Evolutionary conservation across 2,329 filamentous ascomycete genomes (phyloP).

Genomic region (Fusarium haematococcum): DNA sequence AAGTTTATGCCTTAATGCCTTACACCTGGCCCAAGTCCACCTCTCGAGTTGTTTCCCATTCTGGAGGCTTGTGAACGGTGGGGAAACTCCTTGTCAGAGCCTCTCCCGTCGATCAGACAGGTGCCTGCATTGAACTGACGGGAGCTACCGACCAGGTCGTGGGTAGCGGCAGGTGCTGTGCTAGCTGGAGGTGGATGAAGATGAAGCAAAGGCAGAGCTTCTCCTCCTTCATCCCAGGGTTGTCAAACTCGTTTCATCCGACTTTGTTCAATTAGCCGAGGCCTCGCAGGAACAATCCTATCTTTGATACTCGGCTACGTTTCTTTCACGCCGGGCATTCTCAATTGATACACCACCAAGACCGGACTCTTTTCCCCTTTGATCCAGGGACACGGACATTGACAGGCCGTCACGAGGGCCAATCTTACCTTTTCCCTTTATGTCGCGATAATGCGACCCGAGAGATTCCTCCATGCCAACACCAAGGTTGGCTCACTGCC

Average conservation of each 20-base stretch:
- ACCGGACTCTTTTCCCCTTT: slow-evolving; percentile 2
- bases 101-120: slow-evolving; percentile 11
- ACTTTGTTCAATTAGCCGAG: slow-evolving; percentile 12
- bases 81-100: slow-evolving; percentile 12
- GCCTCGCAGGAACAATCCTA: background rate
- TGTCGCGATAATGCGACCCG: background rate
- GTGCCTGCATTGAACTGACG: slow-evolving; percentile 27
- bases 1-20: background rate
- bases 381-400: background rate
- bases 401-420: background rate
- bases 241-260: slow-evolving; percentile 14
- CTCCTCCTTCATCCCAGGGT: slow-evolving; percentile 24
- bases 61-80: slow-evolving; percentile 18
- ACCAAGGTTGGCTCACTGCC: background rate
- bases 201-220: slow-evolving; percentile 6
- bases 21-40: background rate
- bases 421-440: background rate
- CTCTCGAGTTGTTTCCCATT: background rate
- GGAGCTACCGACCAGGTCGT: slow-evolving; percentile 11
- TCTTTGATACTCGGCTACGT: background rate
- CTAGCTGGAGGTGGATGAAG: slow-evolving; percentile 2
- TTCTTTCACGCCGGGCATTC: background rate
- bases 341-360: background rate
- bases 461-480: background rate
- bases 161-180: background rate